Base-by-base conservation (phyloP, 331 rosid genomes). In the Arachis monticola region DNA sequence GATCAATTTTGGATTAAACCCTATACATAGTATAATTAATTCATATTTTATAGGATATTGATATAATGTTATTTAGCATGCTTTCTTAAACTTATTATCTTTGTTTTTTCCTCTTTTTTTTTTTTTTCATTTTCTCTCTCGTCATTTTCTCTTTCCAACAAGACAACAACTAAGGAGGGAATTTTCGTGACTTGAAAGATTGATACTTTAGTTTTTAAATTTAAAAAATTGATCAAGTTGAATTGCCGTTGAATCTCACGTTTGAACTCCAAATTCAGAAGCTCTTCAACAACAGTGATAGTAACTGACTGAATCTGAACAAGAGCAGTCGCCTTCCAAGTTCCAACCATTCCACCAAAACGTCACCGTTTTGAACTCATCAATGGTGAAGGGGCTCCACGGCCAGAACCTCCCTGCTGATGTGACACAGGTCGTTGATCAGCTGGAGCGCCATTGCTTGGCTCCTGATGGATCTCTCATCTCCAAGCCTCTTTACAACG, bases 401-500 rank as follows among this genome's bases (percentile, higher is more conserved):
- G 89, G 87, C 22, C 91, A 89, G 72, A 85, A 78, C 78, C 88
- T 88, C 60, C 92, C 93, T 3, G 50, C 93, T n/a, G 97, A 95
- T 75, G 92, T 90, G 59, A 64, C 87, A 5, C 96, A 81, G 53
- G 85, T 95, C 72, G 80, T 92, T 58, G 97, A 95, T 80, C 99
- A 90, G 78, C 81, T 92, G 67, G 96, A 89, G 76, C 99, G 99
- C 77, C 93, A 95, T 64, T 90, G 97, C 90, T 81, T 92, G 84
- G 93, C 97, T 72, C 88, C 97, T 63, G 96, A 92, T 77, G 97
- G 90, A 77, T 95, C 97, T 63, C 92, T 95, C 64, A 91, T 86
- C 81, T 89, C 99, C 83, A 90, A 90, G 76, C 86, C 96, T 62
- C 75, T 89, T 35, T 88, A 77, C 87, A 82, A 75, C 85, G 97